These are phyloP conservation scores for Tephrocybe rancida DNA, from an alignment of 768 basidiomycete species.

Conservation along the genomic window DNA sequence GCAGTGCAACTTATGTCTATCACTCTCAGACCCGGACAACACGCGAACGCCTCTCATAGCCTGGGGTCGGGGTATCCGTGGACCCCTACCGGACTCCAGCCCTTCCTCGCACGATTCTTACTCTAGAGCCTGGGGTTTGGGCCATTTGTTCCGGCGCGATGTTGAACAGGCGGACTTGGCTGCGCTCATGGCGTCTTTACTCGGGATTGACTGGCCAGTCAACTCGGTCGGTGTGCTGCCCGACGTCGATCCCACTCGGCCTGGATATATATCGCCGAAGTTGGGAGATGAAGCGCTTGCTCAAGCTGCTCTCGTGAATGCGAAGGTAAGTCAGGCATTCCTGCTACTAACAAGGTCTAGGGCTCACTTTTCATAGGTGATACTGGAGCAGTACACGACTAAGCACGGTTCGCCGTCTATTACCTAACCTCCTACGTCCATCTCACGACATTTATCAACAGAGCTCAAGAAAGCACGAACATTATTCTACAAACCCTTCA, in stretches of 20 bases:
- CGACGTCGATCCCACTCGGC: slow-evolving; percentile 61
- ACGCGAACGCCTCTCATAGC: slow-evolving; percentile 83
- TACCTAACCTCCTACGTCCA: not conserved
- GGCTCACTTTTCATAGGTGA: slow-evolving; percentile 40
- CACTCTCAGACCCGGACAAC: slow-evolving; percentile 75
- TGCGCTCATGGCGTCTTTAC: slow-evolving; percentile 72
- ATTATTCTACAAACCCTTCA: slow-evolving; percentile 66
- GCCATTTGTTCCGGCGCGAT: slow-evolving; percentile 64
- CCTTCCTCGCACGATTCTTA: slow-evolving; percentile 73
- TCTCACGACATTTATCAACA: slow-evolving; percentile 23
- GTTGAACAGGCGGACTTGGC: slow-evolving; percentile 86
- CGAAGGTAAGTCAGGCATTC: slow-evolving; percentile 41
- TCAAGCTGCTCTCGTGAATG: slow-evolving; percentile 61
- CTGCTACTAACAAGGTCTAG: not conserved
- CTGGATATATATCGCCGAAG: slow-evolving; percentile 57
- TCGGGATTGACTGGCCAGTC: slow-evolving; percentile 76
- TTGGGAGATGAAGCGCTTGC: slow-evolving; percentile 55
- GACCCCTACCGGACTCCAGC: slow-evolving; percentile 57
- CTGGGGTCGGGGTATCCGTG: slow-evolving; percentile 81
- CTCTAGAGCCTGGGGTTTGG: slow-evolving; percentile 64
- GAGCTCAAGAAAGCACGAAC: slow-evolving; percentile 63
- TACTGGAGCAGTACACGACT: slow-evolving; percentile 75
- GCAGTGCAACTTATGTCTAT: not conserved
- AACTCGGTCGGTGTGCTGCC: slow-evolving; percentile 85
- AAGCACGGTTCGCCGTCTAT: slow-evolving; percentile 63